Evolutionary conservation across 177 flowering plant species (phyloP).

Genomic region (Vitis hybrid): DNA sequence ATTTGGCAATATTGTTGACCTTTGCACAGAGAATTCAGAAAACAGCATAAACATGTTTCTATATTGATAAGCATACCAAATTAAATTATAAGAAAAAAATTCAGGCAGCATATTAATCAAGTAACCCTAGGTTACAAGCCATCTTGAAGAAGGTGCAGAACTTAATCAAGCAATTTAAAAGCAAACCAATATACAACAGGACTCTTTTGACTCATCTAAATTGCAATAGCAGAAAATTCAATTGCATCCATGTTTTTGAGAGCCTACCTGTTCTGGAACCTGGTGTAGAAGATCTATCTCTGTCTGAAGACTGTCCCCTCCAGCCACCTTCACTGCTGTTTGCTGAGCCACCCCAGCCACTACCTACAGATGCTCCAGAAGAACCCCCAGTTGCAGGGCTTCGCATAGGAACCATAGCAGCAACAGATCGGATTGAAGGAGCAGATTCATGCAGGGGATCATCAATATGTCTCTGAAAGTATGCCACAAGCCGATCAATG

Average conservation of each 20-base stretch:
- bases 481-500: slow-evolving; percentile 81
- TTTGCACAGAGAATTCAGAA: too few species aligned
- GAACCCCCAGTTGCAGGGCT: slow-evolving; percentile 81
- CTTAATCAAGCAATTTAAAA: too few species aligned
- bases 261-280: slow-evolving; percentile 65
- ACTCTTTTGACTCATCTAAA: too few species aligned
- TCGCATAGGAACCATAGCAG: slow-evolving; percentile 94
- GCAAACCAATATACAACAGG: too few species aligned
- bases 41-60: too few species aligned
- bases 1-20: too few species aligned
- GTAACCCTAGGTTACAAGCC: too few species aligned
- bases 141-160: too few species aligned
- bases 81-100: too few species aligned
- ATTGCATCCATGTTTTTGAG: not conserved
- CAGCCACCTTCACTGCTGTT: slow-evolving; percentile 53
- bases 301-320: slow-evolving; percentile 58
- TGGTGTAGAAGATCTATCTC: slow-evolving; percentile 61
- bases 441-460: slow-evolving; percentile 62
- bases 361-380: slow-evolving; percentile 34
- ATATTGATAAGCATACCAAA: too few species aligned
- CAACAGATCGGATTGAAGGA: slow-evolving; percentile 78
- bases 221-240: too few species aligned
- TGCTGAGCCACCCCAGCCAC: slow-evolving; percentile 67
- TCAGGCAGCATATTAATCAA: too few species aligned
- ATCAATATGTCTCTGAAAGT: slow-evolving; percentile 90